Evolutionary conservation across 2,329 filamentous ascomycete genomes (phyloP).

Genomic region (Fusarium veterinarium): DNA sequence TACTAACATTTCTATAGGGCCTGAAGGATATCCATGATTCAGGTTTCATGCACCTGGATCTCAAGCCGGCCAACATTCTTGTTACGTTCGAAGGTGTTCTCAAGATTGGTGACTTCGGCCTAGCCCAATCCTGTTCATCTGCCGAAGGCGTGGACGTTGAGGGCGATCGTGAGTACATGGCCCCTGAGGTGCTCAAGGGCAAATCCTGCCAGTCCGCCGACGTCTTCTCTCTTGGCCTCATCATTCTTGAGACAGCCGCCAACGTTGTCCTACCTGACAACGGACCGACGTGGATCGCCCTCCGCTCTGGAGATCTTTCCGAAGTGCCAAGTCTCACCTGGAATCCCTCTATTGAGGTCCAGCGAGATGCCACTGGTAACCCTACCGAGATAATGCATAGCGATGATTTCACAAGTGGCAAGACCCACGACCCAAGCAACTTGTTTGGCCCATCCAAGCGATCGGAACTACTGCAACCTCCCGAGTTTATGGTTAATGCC

Average conservation of each 20-base stretch:
- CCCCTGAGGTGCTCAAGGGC: conserved; percentile 88
- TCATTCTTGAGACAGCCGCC: conserved; percentile 92
- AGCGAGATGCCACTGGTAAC: conserved; percentile 76
- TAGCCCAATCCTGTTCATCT: conserved; percentile 83
- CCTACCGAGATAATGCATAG: conserved; percentile 53
- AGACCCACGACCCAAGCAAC: conserved; percentile 49
- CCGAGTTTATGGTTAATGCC: conserved; percentile 88
- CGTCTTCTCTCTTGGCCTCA: conserved; percentile 92
- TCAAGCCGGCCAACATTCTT: conserved; percentile 87
- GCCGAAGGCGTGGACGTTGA: conserved; percentile 84
- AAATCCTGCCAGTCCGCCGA: conserved; percentile 91
- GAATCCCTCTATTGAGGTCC: conserved; percentile 76
- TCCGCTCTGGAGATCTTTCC: conserved; percentile 89
- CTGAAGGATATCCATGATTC: conserved; percentile 89
- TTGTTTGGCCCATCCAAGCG: conserved; percentile 61
- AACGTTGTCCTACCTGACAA: conserved; percentile 96
- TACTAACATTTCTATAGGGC: conserved; percentile 66
- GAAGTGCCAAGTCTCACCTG: conserved; percentile 90
- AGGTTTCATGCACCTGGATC: conserved; percentile 85
- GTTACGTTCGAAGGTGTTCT: conserved; percentile 84
- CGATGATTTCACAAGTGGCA: conserved; percentile 49
- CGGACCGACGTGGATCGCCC: conserved; percentile 87
- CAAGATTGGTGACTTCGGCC: conserved; percentile 88
- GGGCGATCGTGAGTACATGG: conserved; percentile 96
- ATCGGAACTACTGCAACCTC: conserved; percentile 70